These are phyloP conservation scores for Amanita rimosa DNA, from an alignment of 768 basidiomycete genomes.

Conservation along the genomic window DNA sequence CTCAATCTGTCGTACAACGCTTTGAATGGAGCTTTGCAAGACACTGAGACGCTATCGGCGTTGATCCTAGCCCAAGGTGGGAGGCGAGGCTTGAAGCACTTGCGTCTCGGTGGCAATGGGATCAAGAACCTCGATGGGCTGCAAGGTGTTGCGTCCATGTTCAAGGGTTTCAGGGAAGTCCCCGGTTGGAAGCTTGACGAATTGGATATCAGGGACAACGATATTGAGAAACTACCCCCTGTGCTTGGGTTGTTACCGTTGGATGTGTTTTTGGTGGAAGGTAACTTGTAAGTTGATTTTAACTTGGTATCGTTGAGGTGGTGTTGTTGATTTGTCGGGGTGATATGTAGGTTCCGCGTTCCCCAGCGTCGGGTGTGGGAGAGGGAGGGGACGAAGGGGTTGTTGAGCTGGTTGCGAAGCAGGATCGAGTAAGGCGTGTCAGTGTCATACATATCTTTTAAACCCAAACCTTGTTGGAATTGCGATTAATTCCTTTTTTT, in stretches of 20 bases:
- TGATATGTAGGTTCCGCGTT: constrained; percentile 65
- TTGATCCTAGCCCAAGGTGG: constrained; percentile 39
- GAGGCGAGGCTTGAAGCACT: constrained; percentile 49
- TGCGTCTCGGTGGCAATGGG: constrained; percentile 60
- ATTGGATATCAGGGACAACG: constrained; percentile 74
- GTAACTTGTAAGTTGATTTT: constrained; percentile 54
- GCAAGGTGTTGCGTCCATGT: constrained; percentile 44
- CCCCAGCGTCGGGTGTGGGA: constrained; percentile 80
- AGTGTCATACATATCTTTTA: too few species aligned
- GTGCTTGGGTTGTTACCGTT: constrained; percentile 66
- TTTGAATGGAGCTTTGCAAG: constrained; percentile 43
- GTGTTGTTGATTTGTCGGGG: background rate
- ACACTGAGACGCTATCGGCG: constrained; percentile 31
- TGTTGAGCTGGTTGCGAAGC: constrained; percentile 69
- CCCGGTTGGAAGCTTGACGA: constrained; percentile 72
- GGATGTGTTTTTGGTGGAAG: constrained; percentile 77
- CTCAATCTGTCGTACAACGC: constrained; percentile 72
- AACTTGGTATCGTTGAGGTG: background rate
- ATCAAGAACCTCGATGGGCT: constrained; percentile 55
- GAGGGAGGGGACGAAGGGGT: constrained; percentile 73
- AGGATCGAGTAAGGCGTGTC: constrained; percentile 41
- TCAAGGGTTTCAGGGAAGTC: constrained; percentile 52
- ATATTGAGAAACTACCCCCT: constrained; percentile 56
- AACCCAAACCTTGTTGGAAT: too few species aligned
- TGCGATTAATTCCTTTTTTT: too few species aligned